Evolutionary conservation across 2,329 filamentous ascomycete genomes (phyloP).

Genomic region (Pestalotiopsis sp.): DNA sequence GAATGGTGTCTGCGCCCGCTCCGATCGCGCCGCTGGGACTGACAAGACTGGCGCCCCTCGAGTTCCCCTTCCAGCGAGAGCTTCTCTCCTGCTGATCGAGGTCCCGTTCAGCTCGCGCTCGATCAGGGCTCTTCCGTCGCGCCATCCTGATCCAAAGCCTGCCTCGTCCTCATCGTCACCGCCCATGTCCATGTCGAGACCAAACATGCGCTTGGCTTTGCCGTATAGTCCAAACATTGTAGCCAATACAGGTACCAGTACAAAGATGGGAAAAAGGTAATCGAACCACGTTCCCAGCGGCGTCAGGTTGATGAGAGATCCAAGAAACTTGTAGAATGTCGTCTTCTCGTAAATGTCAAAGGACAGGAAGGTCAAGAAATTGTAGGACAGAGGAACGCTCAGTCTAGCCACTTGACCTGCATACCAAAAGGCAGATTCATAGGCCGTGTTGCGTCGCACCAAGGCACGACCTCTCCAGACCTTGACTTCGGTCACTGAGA

Average conservation of each 20-base stretch:
- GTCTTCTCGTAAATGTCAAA: constrained; percentile 73
- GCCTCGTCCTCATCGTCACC: constrained; percentile 69
- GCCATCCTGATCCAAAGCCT: constrained; percentile 81
- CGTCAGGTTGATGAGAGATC: constrained; percentile 80
- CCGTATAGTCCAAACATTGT: constrained; percentile 91
- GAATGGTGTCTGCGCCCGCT: constrained; percentile 44
- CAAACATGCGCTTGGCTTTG: constrained; percentile 73
- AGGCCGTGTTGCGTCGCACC: constrained; percentile 86
- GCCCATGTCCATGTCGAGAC: constrained; percentile 74
- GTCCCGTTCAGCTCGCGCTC: constrained; percentile 78
- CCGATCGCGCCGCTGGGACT: constrained; percentile 43
- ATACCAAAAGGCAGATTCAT: constrained; percentile 96
- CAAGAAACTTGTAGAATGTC: constrained; percentile 86
- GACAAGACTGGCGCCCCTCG: constrained; percentile 51
- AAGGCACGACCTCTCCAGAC: constrained; percentile 97
- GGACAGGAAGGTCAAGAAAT: constrained; percentile 90
- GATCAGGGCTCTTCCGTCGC: constrained; percentile 88
- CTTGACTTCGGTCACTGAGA: constrained; percentile 87
- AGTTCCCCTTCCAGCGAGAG: constrained; percentile 39
- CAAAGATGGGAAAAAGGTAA: constrained; percentile 83
- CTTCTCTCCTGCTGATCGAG: constrained; percentile 53
- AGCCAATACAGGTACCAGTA: constrained; percentile 82
- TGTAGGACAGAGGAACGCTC: constrained; percentile 91
- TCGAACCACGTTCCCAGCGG: constrained; percentile 83
- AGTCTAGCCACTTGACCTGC: constrained; percentile 89